Evolutionary conservation across 345 rosid genomes (phyloP).

Genomic region (Populus ilicifolia): DNA sequence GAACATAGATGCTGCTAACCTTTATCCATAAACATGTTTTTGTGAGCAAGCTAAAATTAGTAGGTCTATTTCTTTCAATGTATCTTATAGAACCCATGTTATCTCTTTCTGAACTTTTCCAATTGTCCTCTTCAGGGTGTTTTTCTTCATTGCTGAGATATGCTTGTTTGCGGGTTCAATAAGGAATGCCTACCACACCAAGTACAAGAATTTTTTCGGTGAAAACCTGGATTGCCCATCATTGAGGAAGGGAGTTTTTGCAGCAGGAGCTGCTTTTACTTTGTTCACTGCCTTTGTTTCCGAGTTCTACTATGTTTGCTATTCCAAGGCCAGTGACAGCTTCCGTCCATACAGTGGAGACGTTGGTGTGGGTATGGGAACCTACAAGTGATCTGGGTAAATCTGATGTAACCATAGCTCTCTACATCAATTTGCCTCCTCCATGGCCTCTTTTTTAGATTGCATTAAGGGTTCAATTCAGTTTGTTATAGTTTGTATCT

Average conservation of each 20-base stretch:
- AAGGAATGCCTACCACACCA: constrained; percentile 91
- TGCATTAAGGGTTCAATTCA: background rate
- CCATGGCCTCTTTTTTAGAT: background rate
- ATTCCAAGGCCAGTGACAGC: constrained; percentile 66
- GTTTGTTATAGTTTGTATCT: background rate
- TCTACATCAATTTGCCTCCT: background rate
- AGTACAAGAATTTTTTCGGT: constrained; percentile 62
- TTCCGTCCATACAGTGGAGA: constrained; percentile 52
- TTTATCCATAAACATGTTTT: background rate
- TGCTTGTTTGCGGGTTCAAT: constrained; percentile 90
- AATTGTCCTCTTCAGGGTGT: constrained; percentile 15
- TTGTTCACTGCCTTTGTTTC: constrained; percentile 72
- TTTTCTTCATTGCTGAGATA: constrained; percentile 75
- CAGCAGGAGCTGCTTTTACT: constrained; percentile 82
- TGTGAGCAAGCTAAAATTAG: background rate
- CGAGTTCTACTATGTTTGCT: constrained; percentile 68
- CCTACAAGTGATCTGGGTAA: constrained; percentile 40
- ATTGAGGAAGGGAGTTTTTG: constrained; percentile 89
- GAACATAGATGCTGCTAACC: background rate
- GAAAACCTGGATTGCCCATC: constrained; percentile 73
- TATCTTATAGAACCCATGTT: background rate
- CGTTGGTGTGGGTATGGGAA: constrained; percentile 52
- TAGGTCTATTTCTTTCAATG: background rate
- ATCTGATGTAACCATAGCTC: background rate
- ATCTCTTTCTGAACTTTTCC: background rate